A percentile compares a stretch with the other conserved stretches of the same genome.
Conservation (phyloP, 345 rosid genomes). For the Salix viminalis region DNA sequence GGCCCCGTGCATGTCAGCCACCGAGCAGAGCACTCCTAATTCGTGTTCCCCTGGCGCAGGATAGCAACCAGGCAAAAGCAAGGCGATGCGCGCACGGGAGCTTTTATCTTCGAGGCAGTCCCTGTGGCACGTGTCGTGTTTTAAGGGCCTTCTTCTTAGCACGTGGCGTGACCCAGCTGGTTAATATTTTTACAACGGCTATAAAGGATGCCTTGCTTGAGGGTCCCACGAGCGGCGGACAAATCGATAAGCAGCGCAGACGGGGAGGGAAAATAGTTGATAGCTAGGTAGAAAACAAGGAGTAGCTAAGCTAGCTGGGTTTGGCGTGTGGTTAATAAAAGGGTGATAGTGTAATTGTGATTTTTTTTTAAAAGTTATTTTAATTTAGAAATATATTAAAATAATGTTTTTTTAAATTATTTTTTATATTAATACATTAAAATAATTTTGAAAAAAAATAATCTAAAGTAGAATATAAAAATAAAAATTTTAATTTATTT, state of each 20-base stretch:
- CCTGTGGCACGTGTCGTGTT: constrained; percentile 18
- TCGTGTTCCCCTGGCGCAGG: constrained; percentile 18
- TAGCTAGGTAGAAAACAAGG: neutral
- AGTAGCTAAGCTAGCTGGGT: neutral
- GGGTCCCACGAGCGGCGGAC: constrained; percentile 25
- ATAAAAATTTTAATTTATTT: too few species aligned
- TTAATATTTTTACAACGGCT: constrained; percentile 14
- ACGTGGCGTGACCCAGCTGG: constrained; percentile 18
- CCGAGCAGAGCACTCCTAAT: neutral
- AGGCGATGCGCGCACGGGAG: neutral
- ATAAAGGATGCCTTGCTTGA: neutral
- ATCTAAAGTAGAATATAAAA: neutral
- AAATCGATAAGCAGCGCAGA: constrained; percentile 1
- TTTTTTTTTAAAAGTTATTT: too few species aligned
- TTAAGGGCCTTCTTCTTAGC: neutral
- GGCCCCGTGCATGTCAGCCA: constrained; percentile 17
- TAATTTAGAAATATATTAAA: too few species aligned
- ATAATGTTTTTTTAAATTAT: too few species aligned
- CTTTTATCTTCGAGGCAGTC: neutral
- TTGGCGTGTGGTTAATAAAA: neutral
- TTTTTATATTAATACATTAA: too few species aligned
- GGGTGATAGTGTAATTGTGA: too few species aligned
- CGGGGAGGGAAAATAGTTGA: neutral
- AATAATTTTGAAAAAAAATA: too few species aligned
- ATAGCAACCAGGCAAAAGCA: constrained; percentile 1